phyloP scores from a whole-genome alignment of 2,329 filamentous ascomycete species.

The Aspergillus intermedius region DNA sequence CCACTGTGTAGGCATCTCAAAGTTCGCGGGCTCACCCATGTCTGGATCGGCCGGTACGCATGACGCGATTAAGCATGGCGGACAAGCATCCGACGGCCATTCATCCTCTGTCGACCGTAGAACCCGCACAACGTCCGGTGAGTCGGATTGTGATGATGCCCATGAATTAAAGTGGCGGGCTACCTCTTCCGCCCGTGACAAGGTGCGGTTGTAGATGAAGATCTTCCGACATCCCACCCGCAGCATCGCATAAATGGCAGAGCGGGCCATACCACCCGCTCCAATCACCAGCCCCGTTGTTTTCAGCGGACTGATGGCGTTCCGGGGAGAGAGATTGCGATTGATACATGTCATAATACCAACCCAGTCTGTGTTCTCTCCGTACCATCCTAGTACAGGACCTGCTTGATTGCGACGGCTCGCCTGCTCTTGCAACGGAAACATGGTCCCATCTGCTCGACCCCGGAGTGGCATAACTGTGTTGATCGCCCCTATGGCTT shows the following conservation, averaged over 20 bases:
- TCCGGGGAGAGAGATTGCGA: conserved; percentile 40
- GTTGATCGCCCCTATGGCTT: conserved; percentile 41
- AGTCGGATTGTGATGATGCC: conserved; percentile 35
- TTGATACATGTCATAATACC: conserved; percentile 38
- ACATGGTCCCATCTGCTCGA: conserved; percentile 29
- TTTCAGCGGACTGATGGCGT: conserved; percentile 47
- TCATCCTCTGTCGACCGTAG: conserved; percentile 52
- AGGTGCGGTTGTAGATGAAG: conserved; percentile 66
- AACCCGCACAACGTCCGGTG: conserved; percentile 42
- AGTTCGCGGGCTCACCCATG: conserved; percentile 58
- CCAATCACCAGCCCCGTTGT: conserved; percentile 51
- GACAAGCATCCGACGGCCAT: conserved; percentile 59
- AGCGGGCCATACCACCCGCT: conserved; percentile 69
- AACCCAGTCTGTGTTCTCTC: conserved; percentile 41
- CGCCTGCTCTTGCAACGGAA: conserved; percentile 34
- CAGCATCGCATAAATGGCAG: conserved; percentile 70
- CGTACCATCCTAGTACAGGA: conserved; percentile 37
- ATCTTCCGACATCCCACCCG: conserved; percentile 71
- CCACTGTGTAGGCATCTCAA: conserved; percentile 64
- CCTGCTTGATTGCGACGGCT: conserved; percentile 38
- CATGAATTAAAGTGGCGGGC: conserved; percentile 61
- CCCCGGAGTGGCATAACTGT: conserved; percentile 39
- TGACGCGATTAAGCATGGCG: conserved; percentile 68
- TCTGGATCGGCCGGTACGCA: conserved; percentile 68
- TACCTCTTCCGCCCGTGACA: conserved; percentile 59